Conservation (phyloP, 352 stramenopile species). For the Pythium aquatile region DNA sequence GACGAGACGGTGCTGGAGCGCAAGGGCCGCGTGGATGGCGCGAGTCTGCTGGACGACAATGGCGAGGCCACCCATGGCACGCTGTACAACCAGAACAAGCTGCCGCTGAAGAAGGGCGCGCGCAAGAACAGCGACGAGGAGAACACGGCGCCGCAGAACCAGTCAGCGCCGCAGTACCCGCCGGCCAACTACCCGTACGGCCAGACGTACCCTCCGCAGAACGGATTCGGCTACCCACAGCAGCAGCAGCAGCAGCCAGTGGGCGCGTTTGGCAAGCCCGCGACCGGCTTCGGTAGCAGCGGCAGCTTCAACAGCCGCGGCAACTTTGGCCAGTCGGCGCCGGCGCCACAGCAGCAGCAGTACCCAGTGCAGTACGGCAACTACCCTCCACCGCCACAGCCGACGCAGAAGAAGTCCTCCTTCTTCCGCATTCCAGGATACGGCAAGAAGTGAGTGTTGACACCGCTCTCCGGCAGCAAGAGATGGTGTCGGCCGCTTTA, state of each 20-base stretch:
- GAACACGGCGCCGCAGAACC: constrained; percentile 16
- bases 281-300: constrained; percentile 1
- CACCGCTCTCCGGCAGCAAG: background rate
- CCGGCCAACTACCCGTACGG: constrained; percentile 43
- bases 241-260: constrained; percentile 14
- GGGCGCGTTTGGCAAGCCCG: constrained; percentile 14
- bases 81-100: constrained; percentile 61
- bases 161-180: constrained; percentile 34
- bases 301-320: constrained; percentile 26
- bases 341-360: constrained; percentile 11
- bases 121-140: constrained; percentile 68
- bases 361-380: constrained; percentile 36
- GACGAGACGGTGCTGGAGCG: constrained; percentile 75
- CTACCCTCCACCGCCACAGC: constrained; percentile 51
- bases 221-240: constrained; percentile 27
- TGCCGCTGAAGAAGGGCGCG: constrained; percentile 38
- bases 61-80: constrained; percentile 69
- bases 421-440: constrained; percentile 68
- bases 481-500: constrained; percentile 24
- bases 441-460: constrained; percentile 65
- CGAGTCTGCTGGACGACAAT: constrained; percentile 79
- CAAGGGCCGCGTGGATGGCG: constrained; percentile 82
- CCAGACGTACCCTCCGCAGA: constrained; percentile 33
- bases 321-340: constrained; percentile 21
- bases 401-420: constrained; percentile 55